Evolutionary conservation across 371 early-diverging fungal species (phyloP), one percentile per base, ranked within the genome.

Genomic region (Saksenaea oblongispora): DNA sequence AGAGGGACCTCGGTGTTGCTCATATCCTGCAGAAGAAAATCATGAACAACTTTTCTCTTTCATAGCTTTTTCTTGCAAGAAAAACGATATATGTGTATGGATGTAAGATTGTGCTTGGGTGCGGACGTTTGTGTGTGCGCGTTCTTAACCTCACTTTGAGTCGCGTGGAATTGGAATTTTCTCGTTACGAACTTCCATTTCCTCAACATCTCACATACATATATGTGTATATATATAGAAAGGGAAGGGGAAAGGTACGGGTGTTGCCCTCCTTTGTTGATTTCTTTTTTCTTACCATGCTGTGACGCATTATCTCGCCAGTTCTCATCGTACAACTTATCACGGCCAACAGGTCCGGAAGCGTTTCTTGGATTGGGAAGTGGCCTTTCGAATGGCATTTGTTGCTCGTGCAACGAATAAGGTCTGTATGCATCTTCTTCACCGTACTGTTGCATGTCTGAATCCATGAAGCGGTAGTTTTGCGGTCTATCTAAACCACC

Each of bases 1-100:
- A 18, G 51, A 47, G 17, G 51, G 51, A 47, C 51, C 51, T 18
- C 22, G 51, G 51, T 47, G 51, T 47, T 47, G 51, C 51, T 47
- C 51, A 47, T 47, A 47, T 47, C 51, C 51, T 47, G 51, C n/a
- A 47, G 17, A 47, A 47, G 51, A 47, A 41, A 17, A 47, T 26
- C n/a, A 47, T 47, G 51, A 47, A 47, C 51, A 47, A 47, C 11
- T 22, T 47, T 22, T n/a, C 51, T 22, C 22, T 14, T 47, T 47
- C 14, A 10, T 22, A 17, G 5, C 14, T 41, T 41, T 5, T 41
- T 14, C 18, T 17, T 41, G n/a, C 5, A 13, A 41, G 42, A n/a
- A 14, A 39, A 39, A n/a, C 39, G 31, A 31, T 31, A 31, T 31
- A 31, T 31, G 31, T 31, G 31, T 7, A 31, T 31, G 31, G 2